Base-by-base conservation (phyloP, 192 early-diverging fungal species). In the Coemansia sp. region DNA sequence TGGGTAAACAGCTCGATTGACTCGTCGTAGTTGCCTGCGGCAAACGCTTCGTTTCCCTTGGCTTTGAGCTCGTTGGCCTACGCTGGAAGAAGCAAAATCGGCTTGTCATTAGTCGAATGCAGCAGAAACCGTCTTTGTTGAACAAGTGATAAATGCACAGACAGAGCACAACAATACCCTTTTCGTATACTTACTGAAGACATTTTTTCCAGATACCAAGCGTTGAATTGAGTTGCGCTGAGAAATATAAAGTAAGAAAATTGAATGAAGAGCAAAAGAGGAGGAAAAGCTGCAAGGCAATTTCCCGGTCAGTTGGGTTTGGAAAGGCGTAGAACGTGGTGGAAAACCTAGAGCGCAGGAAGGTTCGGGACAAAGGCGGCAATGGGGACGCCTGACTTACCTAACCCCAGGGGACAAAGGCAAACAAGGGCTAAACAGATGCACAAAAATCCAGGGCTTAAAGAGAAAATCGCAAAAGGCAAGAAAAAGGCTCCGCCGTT, bases 21-120 rank as follows among this genome's bases (percentile, higher is more conserved):
- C 61, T 84, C 85, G 13, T 84, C 76, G 74, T 87, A 93, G 73
- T 90, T 84, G 55, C 91, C 89, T 40, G 89, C 80, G 32, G 88
- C 70, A 74, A 96, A 96, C 62, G 89, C 91, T 66, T 90, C 85
- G 87, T 96, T 96, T 62, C 95, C 95, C 23, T 74, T 76, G 2
- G 87, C 76, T 67, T 92, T 92, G 62, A 89, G 83, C 54, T 91
- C 86, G 74, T 91, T 88, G 56, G 88, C 89, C 76, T 81, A 74
- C 20, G 61, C 15, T 4, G 19, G 29, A 45, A n/a, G 13, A 25
- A 61, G 8, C 2, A 22, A 17, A 38, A 17, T 34, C 1, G 42
- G 17, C 42, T 17, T 45, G 10, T 17, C 15, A 22, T 53, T 53
- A 53, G 50, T 25, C 50, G 14, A 29, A 22, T 22, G 48, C 48